A percentile compares a stretch with the other conserved stretches of the same genome.
phyloP scores from a whole-genome alignment of 805 yeast species.

The Wickerhamomyces mucosus region DNA sequence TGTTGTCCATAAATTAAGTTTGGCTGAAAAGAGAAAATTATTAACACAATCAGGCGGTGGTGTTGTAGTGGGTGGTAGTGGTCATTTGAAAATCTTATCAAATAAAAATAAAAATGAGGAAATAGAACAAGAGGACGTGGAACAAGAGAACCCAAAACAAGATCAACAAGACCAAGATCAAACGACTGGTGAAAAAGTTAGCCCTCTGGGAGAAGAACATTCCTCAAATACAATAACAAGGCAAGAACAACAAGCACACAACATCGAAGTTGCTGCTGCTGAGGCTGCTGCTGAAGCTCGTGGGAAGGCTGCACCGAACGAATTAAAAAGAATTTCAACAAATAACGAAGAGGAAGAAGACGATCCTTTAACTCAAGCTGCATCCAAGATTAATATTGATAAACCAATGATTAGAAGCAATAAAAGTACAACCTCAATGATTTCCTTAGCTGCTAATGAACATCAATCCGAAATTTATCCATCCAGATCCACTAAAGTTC shows the following conservation, averaged over 20 bases:
- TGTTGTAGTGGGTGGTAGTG: slow-evolving; percentile 72
- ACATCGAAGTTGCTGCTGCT: slow-evolving; percentile 25
- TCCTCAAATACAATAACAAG: slow-evolving; percentile 22
- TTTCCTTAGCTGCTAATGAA: slow-evolving; percentile 9
- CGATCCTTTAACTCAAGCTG: slow-evolving; percentile 23
- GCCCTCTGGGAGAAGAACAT: slow-evolving; percentile 18
- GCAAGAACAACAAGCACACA: slow-evolving; percentile 19
- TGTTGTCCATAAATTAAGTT: slow-evolving; percentile 42
- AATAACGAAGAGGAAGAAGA: slow-evolving; percentile 27
- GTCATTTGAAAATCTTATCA: slow-evolving; percentile 41
- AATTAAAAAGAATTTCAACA: slow-evolving; percentile 19
- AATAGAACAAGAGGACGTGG: slow-evolving; percentile 13
- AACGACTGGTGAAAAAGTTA: background rate
- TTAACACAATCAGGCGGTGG: slow-evolving; percentile 46
- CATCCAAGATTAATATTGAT: slow-evolving; percentile 29
- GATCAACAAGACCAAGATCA: slow-evolving; percentile 4
- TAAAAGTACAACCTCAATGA: slow-evolving; percentile 20
- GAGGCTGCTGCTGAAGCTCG: slow-evolving; percentile 29
- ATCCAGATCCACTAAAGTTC: slow-evolving; percentile 22
- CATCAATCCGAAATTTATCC: slow-evolving; percentile 21
- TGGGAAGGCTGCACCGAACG: slow-evolving; percentile 24
- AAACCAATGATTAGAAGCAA: slow-evolving; percentile 33
- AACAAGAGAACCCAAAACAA: slow-evolving; percentile 1
- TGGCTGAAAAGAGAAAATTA: slow-evolving; percentile 41
- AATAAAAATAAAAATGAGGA: slow-evolving; percentile 6